Base-by-base conservation (phyloP, 495 filamentous ascomycete species). In the Penicillium simplicissimum region DNA sequence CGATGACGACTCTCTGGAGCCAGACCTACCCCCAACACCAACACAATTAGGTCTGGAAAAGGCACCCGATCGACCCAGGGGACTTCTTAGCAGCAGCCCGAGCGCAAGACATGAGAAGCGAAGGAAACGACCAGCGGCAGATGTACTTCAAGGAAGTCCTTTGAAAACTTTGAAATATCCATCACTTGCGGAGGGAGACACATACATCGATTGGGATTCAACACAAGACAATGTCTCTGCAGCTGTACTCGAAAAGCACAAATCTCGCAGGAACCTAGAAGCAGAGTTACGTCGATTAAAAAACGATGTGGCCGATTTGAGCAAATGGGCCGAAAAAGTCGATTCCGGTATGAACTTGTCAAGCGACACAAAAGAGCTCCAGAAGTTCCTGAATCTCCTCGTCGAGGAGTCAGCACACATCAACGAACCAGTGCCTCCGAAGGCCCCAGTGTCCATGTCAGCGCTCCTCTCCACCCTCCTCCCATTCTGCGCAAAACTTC, bases 11-110 rank as follows among this genome's bases (percentile, higher is more conserved):
- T 57, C 76, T 25, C 76, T 79, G 17, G 88, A 92, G 63, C 88
- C 87, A 9, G 87, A 89, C 37, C 76, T 92, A 23, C 89, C 89
- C 9, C 87, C 87, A 10, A 91, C 88, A 4, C 88, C 88, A 19
- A 85, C 84, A 34, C 82, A 88, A 58, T 65, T 80, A 40, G 85
- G 85, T 4, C 73, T 88, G 56, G 83, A 80, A 59, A 72, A 69
- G 42, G 76, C 73, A 7, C 74, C 72, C 1, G 73, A 74, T 47
- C 75, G 75, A 40, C 67, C 69, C 1, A 73, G 61, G 61, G 74
- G 72, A 11, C 60, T 76, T 10, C 45, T 79, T 37, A 81, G 78
- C 55, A 80, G 78, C 59, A 82, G 77, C 48, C 79, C 81, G 5
- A 79, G 69, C 55, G 59, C 69, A 42, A 73, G 73, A 58, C 68